Conservation (phyloP, 2,329 filamentous ascomycete species). For the Helicocarpus griseus region DNA sequence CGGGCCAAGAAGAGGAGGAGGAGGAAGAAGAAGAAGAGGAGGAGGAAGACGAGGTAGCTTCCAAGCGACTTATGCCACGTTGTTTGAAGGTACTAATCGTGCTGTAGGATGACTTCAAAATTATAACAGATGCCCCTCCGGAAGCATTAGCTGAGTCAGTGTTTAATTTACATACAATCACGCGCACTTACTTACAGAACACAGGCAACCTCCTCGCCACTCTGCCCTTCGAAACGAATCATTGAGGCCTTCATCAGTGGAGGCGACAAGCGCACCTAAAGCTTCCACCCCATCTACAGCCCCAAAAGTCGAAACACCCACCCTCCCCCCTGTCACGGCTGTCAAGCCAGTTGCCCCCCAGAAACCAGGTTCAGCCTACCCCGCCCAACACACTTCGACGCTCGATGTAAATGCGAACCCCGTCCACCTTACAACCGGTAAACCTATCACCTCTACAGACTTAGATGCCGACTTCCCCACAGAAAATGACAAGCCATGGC, state of each 20-base stretch:
- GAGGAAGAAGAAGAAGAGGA: slow-evolving; percentile 31
- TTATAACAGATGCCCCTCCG: slow-evolving; percentile 39
- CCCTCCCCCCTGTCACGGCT: slow-evolving; percentile 22
- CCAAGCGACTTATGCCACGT: slow-evolving; percentile 9
- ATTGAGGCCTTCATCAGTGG: slow-evolving; percentile 25
- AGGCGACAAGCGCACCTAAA: slow-evolving; percentile 22
- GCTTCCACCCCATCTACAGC: slow-evolving; percentile 26
- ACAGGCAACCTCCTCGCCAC: slow-evolving; percentile 32
- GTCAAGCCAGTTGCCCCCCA: slow-evolving; percentile 31
- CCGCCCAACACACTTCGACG: slow-evolving; percentile 61
- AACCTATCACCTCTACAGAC: slow-evolving; percentile 72
- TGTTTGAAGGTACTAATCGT: slow-evolving; percentile 10
- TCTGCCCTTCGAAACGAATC: slow-evolving; percentile 26
- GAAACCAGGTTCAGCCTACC: slow-evolving; percentile 55
- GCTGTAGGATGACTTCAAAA: slow-evolving; percentile 39
- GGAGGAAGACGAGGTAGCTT: slow-evolving; percentile 24
- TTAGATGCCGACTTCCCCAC: slow-evolving; percentile 62
- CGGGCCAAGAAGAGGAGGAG: slow-evolving; percentile 27
- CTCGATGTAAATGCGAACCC: slow-evolving; percentile 80
- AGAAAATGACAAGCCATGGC: slow-evolving; percentile 84
- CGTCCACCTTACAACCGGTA: slow-evolving; percentile 60
- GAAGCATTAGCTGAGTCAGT: slow-evolving; percentile 26
- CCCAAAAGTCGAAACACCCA: slow-evolving; percentile 21
- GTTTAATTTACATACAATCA: slow-evolving; percentile 28
- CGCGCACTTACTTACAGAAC: slow-evolving; percentile 4